A percentile compares a stretch with the other conserved stretches of the same genome.
Conservation (phyloP, 305 asterid genomes). For the Fraxinus floribunda region DNA sequence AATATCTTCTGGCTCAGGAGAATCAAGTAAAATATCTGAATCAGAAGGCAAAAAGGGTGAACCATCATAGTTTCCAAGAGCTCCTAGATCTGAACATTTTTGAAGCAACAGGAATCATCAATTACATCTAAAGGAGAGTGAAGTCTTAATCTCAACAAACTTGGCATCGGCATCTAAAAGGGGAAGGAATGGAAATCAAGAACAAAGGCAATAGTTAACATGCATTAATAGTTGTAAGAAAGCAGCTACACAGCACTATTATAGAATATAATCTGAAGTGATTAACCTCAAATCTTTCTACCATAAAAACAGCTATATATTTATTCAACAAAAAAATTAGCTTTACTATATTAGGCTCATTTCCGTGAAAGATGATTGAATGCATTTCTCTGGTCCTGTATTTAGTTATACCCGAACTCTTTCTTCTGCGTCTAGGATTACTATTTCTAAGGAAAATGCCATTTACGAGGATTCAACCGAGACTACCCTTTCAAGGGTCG, state of each 20-base stretch:
- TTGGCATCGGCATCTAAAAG: neutral
- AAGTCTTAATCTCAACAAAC: neutral
- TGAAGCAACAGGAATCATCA: slow-evolving; percentile 7
- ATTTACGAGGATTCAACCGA: neutral
- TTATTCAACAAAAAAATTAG: neutral
- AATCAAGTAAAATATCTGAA: slow-evolving; percentile 87
- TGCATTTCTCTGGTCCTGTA: slow-evolving; percentile 1
- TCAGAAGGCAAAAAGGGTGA: slow-evolving; percentile 92
- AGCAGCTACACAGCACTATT: neutral
- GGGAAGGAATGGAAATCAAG: neutral
- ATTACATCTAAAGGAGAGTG: neutral
- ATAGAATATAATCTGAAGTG: neutral
- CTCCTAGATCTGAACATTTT: slow-evolving; percentile 73
- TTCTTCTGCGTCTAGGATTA: slow-evolving; percentile 4
- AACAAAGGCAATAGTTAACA: neutral
- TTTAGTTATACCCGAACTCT: neutral
- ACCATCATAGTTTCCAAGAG: slow-evolving; percentile 91
- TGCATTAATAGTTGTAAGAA: neutral
- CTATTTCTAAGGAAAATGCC: neutral
- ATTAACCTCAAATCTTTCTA: neutral
- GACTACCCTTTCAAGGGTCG: neutral
- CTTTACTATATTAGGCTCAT: neutral
- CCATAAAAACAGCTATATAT: neutral
- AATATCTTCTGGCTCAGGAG: slow-evolving; percentile 88
- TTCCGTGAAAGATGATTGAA: neutral